These are phyloP conservation scores for Suhomyces anneliseae DNA, from an alignment of 1,139 yeast species.

Conservation along the genomic window DNA sequence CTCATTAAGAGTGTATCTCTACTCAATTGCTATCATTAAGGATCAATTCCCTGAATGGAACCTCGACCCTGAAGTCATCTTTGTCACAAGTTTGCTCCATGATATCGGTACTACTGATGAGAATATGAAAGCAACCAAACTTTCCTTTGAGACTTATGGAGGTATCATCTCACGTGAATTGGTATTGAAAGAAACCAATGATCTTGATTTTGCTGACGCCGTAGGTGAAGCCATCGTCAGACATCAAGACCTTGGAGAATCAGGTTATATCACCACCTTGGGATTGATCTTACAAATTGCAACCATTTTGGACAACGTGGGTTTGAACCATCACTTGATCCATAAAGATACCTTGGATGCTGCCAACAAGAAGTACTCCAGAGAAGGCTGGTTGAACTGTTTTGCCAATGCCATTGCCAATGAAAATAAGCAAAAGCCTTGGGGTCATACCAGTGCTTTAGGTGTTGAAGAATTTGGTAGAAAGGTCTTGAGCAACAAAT, in stretches of 20 bases:
- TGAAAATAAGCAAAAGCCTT: slow-evolving; percentile 33
- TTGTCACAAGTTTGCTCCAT: slow-evolving; percentile 35
- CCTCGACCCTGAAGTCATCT: slow-evolving; percentile 31
- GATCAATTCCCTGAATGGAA: slow-evolving; percentile 41
- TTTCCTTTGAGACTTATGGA: slow-evolving; percentile 42
- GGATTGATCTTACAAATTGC: slow-evolving; percentile 38
- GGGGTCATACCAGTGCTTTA: slow-evolving; percentile 41
- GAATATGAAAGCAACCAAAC: slow-evolving; percentile 36
- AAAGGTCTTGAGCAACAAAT: slow-evolving; percentile 30
- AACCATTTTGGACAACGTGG: slow-evolving; percentile 41
- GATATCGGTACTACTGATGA: slow-evolving; percentile 40
- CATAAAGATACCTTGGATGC: slow-evolving; percentile 32
- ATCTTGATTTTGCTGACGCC: slow-evolving; percentile 37
- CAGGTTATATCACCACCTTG: slow-evolving; percentile 37
- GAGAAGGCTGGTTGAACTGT: slow-evolving; percentile 37
- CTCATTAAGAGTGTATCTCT: slow-evolving; percentile 35
- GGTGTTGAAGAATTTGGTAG: slow-evolving; percentile 33
- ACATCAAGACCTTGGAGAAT: slow-evolving; percentile 38
- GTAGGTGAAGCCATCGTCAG: slow-evolving; percentile 41
- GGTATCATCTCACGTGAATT: slow-evolving; percentile 35
- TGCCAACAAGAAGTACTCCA: slow-evolving; percentile 26
- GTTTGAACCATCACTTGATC: slow-evolving; percentile 30
- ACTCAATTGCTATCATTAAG: slow-evolving; percentile 33
- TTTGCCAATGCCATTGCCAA: slow-evolving; percentile 38
- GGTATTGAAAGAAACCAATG: slow-evolving; percentile 22